A percentile compares a stretch with the other conserved stretches of the same genome.
phyloP scores from a whole-genome alignment of 345 rosid genomes.

The Citrus unshiu region DNA sequence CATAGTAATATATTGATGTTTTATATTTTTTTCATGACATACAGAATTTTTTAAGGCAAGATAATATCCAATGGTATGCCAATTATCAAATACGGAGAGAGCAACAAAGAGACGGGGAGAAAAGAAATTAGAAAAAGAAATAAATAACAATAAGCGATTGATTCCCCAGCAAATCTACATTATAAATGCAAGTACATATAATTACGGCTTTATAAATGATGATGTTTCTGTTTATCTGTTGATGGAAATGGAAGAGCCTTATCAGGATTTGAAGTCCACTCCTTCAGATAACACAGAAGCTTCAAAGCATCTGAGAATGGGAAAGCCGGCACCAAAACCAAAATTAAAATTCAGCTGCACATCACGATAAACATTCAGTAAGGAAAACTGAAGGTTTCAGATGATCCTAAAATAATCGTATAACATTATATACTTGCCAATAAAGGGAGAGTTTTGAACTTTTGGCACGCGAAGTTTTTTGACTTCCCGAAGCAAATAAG shows the following conservation, averaged over 20 bases:
- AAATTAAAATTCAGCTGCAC: slow-evolving; percentile 3
- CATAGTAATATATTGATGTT: background rate
- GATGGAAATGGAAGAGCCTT: slow-evolving; percentile 50
- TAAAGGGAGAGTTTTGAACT: background rate
- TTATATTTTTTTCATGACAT: background rate
- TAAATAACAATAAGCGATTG: background rate
- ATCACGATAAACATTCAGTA: background rate
- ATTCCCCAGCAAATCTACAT: background rate
- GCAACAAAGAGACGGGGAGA: background rate
- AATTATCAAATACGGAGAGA: background rate
- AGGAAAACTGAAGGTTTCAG: background rate
- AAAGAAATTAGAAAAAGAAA: background rate
- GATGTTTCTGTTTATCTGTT: background rate
- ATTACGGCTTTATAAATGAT: background rate
- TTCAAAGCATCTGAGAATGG: slow-evolving; percentile 81
- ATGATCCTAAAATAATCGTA: background rate
- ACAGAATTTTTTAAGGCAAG: background rate
- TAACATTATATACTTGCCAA: background rate
- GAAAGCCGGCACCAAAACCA: slow-evolving; percentile 48
- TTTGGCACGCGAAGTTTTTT: background rate
- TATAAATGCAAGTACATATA: slow-evolving; percentile 5
- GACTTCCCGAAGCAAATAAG: background rate
- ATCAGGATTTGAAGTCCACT: slow-evolving; percentile 73
- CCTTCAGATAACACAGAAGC: slow-evolving; percentile 64
- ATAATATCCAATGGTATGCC: background rate